Evolutionary conservation across 768 basidiomycete species (phyloP).

Genomic region (Clitopilus hobsonii): DNA sequence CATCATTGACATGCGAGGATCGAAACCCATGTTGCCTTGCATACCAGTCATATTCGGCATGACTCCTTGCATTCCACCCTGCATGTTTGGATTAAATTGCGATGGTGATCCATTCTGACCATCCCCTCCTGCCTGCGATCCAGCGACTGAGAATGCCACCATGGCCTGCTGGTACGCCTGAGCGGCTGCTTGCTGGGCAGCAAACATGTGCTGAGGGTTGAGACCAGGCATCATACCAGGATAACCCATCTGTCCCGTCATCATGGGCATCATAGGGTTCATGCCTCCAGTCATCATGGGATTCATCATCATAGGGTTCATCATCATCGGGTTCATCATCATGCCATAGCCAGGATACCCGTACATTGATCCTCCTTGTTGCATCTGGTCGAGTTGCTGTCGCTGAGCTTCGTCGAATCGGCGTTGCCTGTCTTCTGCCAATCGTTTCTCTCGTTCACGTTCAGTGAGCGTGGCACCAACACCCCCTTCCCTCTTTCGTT

Average conservation of each 20-base stretch:
- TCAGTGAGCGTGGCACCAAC: slow-evolving; percentile 94
- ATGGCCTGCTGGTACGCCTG: slow-evolving; percentile 89
- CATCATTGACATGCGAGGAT: slow-evolving; percentile 84
- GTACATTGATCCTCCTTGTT: slow-evolving; percentile 72
- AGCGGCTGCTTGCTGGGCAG: slow-evolving; percentile 71
- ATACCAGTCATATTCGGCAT: slow-evolving; percentile 14
- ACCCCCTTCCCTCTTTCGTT: slow-evolving; percentile 91
- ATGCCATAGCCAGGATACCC: slow-evolving; percentile 57
- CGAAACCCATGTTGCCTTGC: slow-evolving; percentile 36
- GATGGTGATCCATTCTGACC: slow-evolving; percentile 33
- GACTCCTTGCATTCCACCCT: slow-evolving; percentile 20
- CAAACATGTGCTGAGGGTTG: slow-evolving; percentile 80
- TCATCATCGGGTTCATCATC: slow-evolving; percentile 69
- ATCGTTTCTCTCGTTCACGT: slow-evolving; percentile 86
- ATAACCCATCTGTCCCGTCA: slow-evolving; percentile 43
- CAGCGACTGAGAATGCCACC: slow-evolving; percentile 75
- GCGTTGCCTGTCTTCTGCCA: slow-evolving; percentile 90
- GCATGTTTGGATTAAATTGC: slow-evolving; percentile 51
- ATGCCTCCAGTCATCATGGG: slow-evolving; percentile 31
- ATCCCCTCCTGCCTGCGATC: slow-evolving; percentile 64
- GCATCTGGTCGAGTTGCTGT: slow-evolving; percentile 88
- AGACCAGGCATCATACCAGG: slow-evolving; percentile 55
- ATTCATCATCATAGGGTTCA: slow-evolving; percentile 47
- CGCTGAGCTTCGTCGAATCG: slow-evolving; percentile 89
- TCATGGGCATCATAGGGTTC: slow-evolving; percentile 37